Percentiles rank a stretch among this genome's conserved stretches.
phyloP scores from a whole-genome alignment of 192 early-diverging fungal species.

The Nowakowskiella sp. region DNA sequence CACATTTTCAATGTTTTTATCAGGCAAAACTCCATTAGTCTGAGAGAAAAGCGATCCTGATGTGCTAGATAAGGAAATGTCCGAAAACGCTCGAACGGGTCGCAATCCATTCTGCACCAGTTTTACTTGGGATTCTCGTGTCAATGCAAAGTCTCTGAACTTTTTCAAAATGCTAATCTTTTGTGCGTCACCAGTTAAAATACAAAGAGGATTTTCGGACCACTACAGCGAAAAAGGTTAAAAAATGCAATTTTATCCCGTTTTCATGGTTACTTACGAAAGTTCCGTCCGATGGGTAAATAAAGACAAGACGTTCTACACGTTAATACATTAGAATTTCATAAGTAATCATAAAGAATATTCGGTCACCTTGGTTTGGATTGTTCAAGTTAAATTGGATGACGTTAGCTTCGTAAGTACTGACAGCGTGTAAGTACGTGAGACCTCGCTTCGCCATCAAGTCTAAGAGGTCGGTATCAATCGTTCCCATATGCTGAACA shows the following conservation, averaged over 20 bases:
- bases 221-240: too few species aligned
- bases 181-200: not conserved
- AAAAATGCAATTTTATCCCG: too few species aligned
- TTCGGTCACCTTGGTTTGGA: too few species aligned
- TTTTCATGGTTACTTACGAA: too few species aligned
- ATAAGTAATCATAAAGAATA: too few species aligned
- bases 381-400: too few species aligned
- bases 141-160: not conserved
- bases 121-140: not conserved
- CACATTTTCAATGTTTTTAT: not conserved
- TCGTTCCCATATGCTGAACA: not conserved
- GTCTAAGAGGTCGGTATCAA: not conserved
- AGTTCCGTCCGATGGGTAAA: not conserved
- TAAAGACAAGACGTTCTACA: too few species aligned
- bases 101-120: not conserved
- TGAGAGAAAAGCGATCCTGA: not conserved
- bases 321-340: too few species aligned
- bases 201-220: not conserved
- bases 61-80: too few species aligned
- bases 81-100: not conserved
- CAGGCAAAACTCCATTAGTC: not conserved
- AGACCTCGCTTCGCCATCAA: not conserved
- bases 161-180: not conserved
- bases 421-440: not conserved
- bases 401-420: not conserved